Base-by-base conservation (phyloP, 202 grass and related monocot species). In the Panicum hallii region DNA sequence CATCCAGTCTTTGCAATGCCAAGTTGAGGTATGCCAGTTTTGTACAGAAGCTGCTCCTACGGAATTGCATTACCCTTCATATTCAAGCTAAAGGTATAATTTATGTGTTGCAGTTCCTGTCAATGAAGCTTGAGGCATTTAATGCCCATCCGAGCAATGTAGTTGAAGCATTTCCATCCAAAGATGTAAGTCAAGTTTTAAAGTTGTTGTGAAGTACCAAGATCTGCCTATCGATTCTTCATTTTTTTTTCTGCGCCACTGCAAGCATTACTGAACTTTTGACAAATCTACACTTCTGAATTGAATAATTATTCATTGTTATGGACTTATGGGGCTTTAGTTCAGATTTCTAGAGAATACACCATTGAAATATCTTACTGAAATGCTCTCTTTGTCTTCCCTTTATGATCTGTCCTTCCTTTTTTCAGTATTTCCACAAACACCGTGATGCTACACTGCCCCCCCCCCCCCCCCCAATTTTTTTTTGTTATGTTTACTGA, bases 71-170 rank as follows among this genome's bases (percentile, higher is more conserved):
- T 83, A 14, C 38, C 42, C 16, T 79, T 75, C 47, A 15, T 63
- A 32, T 85, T 67, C 67, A 68, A 72, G 30, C 48, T 87, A 80
- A 84, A 75, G 48, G 22, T 46, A 65, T 72, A 79, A 44, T 86
- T 58, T 57, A 30, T 81, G 71, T 86, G 36, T 65, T 78, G 49
- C 78, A 99, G 97, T 99, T 99, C 77, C 88, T 99, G 70, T 99
- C 97, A 34, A 93, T 99, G 97, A 99, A 99, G 84, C 93, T 99
- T 72, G 97, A 99, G 86, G 93, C 91, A 3, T 93, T 97, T 68
- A 99, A 94, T 89, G 77, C 90, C 20, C 90, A 81, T 52, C 78
- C 88, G 54, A 91, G 70, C 46, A 62, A 81, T 84, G 92, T 79
- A 34, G 83, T 90, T 54, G 91, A 91, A 91, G 84, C 81, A 54